A percentile compares a stretch with the other conserved stretches of the same genome.
Evolutionary conservation across 495 filamentous ascomycete species (phyloP).

Genomic region (Penicillium pancosmium): DNA sequence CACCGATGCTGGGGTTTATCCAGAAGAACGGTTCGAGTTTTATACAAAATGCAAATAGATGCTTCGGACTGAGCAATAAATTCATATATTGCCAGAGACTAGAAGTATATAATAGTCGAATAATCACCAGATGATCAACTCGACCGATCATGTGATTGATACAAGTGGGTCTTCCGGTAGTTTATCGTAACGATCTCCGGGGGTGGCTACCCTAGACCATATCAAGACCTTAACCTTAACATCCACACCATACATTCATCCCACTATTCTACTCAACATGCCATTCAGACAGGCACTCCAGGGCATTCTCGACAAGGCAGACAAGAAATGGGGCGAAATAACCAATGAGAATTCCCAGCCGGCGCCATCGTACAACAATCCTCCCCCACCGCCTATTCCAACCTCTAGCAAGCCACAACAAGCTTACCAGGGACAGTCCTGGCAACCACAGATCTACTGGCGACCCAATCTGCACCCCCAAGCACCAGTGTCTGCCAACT

Average conservation of each 20-base stretch:
- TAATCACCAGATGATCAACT: not conserved
- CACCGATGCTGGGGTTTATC: too few relatives aligned
- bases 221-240: not conserved
- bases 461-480: conserved; percentile 30
- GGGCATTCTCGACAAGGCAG: conserved; percentile 29
- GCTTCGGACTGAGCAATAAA: too few relatives aligned
- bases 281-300: conserved; percentile 33
- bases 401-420: conserved; percentile 28
- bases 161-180: conserved; percentile 1
- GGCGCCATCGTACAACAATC: conserved; percentile 21
- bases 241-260: too few relatives aligned
- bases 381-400: conserved; percentile 32
- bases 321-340: conserved; percentile 30
- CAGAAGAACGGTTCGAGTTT: too few relatives aligned
- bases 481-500: conserved; percentile 28
- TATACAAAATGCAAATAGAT: too few relatives aligned
- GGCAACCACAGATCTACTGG: conserved; percentile 34
- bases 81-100: too few relatives aligned
- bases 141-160: conserved; percentile 5
- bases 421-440: conserved; percentile 27
- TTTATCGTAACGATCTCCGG: too few relatives aligned
- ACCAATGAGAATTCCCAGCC: conserved; percentile 18
- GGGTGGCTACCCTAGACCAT: too few relatives aligned
- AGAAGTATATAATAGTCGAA: too few relatives aligned
- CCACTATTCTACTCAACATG: conserved; percentile 22